These are phyloP conservation scores for Cunninghamia lanceolata DNA, from an alignment of 75 land plant genomes.

Conservation along the genomic window DNA sequence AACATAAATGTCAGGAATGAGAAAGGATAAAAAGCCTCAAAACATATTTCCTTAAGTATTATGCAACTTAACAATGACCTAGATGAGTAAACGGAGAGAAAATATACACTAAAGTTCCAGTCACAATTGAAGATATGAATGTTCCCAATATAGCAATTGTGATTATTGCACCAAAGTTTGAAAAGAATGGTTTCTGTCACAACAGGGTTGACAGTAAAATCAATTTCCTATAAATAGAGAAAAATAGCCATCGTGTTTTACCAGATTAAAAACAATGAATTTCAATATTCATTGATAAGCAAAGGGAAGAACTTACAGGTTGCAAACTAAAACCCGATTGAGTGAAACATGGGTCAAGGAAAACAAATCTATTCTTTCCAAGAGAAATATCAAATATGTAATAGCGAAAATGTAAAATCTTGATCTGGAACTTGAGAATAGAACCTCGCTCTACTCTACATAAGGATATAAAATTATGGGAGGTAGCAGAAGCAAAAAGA, in stretches of 20 bases:
- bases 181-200: conserved; percentile 94
- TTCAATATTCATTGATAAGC: background rate
- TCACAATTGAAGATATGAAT: conserved; percentile 84
- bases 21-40: background rate
- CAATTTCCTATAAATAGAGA: background rate
- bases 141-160: conserved; percentile 93
- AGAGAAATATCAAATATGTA: conserved; percentile 7
- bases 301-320: conserved; percentile 62
- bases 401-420: conserved; percentile 8
- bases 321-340: conserved; percentile 94
- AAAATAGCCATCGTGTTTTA: background rate
- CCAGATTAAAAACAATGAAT: background rate
- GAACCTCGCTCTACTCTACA: background rate
- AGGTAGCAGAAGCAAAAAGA: conserved; percentile 91
- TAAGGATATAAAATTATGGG: conserved; percentile 98
- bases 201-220: conserved; percentile 14
- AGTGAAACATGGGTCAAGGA: conserved; percentile 58
- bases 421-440: conserved; percentile 9
- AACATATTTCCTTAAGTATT: background rate
- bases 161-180: conserved; percentile 96
- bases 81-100: background rate
- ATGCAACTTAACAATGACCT: background rate
- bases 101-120: conserved; percentile 88
- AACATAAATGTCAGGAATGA: background rate
- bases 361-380: conserved; percentile 8